Evolutionary conservation across 2,329 filamentous ascomycete species (phyloP), one percentile per base, ranked within the genome.

Genomic region (Penicillium polonicum): DNA sequence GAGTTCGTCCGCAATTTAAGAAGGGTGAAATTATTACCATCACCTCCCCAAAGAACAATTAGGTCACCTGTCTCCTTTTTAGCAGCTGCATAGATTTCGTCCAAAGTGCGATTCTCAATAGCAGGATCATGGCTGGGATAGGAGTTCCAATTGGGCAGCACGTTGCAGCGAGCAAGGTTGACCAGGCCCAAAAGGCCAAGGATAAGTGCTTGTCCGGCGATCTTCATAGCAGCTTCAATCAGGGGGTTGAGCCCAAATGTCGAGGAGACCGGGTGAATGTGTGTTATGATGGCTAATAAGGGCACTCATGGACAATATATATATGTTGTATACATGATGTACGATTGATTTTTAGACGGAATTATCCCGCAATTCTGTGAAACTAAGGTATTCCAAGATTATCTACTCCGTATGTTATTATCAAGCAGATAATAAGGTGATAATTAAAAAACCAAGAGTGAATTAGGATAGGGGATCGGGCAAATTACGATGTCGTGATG

Each of bases 21-120:
- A 17, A 17, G 1, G 35, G 33, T 35, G 33, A 35, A 36, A 36
- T n/a, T 17, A n/a, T 36, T 67, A 41, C 62, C 64, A 62, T 68
- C 66, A 35, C 66, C 66, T 25, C 66, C 66, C 52, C 49, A 65
- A 13, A 50, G 42, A 52, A 68, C 57, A 33, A 48, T 44, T 10
- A 65, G 50, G 19, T 19, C 42, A 38, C 62, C 62, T 9, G 29
- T 52, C 59, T 84, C 82, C 1, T 73, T 71, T 21, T 82, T 63
- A 0, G 82, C 82, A 6, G 80, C 80, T 36, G 77, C 51, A 66
- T 84, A 75, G 10, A 84, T 80, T 46, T 82, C 72, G 17, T 83
- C 79, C 1, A 84, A 61, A 1, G 76, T 76, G 21, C 81, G 76
- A 13, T 71, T 82, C 51, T 83, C 81, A 17, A 73, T 53, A 19